Percentiles rank a stretch among this genome's conserved stretches.
Conservation (phyloP, 768 basidiomycete species). For the Dendrothele bispora region DNA sequence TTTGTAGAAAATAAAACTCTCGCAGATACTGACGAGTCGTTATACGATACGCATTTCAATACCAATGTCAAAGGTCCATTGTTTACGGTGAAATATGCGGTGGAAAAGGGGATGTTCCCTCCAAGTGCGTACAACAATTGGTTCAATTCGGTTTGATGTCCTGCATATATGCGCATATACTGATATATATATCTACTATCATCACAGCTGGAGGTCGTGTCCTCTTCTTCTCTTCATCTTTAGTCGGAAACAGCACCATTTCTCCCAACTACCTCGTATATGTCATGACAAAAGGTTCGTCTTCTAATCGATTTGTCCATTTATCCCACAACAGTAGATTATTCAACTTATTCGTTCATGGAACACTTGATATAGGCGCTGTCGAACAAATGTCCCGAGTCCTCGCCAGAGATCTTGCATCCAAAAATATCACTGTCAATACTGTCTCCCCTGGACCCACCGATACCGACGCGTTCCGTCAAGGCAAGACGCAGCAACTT, state of each 20-base stretch:
- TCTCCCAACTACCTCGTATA: slow-evolving; percentile 51
- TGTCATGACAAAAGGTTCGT: slow-evolving; percentile 47
- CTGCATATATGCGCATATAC: neutral
- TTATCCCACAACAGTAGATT: neutral
- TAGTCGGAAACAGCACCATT: slow-evolving; percentile 43
- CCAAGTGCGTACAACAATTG: slow-evolving; percentile 33
- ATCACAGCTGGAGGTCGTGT: slow-evolving; percentile 57
- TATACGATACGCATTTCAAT: slow-evolving; percentile 50
- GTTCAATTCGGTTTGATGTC: neutral
- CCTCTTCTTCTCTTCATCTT: slow-evolving; percentile 55
- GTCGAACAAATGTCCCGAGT: slow-evolving; percentile 59
- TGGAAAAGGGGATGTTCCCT: slow-evolving; percentile 37
- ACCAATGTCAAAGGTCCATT: slow-evolving; percentile 62
- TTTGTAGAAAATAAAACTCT: slow-evolving; percentile 53
- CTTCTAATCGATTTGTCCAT: neutral
- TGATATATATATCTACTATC: too few relatives aligned
- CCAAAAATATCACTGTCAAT: slow-evolving; percentile 55
- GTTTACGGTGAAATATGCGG: slow-evolving; percentile 51
- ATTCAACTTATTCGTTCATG: too few relatives aligned
- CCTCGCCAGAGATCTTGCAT: slow-evolving; percentile 58
- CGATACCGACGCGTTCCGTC: slow-evolving; percentile 55
- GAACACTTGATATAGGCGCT: too few relatives aligned
- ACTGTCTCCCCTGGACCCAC: slow-evolving; percentile 55
- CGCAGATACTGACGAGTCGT: slow-evolving; percentile 48
- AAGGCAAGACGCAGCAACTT: slow-evolving; percentile 46